phyloP scores from a whole-genome alignment of 768 basidiomycete genomes.

The Collybia sp. region DNA sequence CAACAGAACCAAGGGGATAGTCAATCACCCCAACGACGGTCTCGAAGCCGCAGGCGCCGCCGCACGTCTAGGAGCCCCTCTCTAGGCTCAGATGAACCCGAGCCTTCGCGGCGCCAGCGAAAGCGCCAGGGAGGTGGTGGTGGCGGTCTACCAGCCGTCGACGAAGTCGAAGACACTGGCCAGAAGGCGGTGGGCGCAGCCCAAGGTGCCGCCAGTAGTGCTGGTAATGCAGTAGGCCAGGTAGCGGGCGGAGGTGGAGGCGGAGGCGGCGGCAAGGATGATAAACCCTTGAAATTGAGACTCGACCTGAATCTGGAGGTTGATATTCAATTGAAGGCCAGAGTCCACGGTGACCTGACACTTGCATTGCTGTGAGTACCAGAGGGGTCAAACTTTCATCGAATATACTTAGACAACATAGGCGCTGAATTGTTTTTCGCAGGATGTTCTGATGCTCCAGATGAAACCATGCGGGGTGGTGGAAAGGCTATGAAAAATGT shows the following conservation, averaged over 20 bases:
- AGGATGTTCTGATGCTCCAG: background rate
- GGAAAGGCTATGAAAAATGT: background rate
- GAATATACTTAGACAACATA: background rate
- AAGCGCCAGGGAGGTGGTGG: background rate
- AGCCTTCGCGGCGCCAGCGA: background rate
- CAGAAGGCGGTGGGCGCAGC: background rate
- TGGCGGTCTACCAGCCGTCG: background rate
- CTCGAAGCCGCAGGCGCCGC: constrained; percentile 9
- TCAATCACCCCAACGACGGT: constrained; percentile 1
- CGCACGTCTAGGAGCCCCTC: constrained; percentile 10
- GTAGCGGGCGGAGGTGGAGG: constrained; percentile 1
- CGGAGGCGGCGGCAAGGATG: background rate
- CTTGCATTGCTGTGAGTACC: constrained; percentile 13
- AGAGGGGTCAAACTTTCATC: background rate
- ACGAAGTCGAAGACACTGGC: background rate
- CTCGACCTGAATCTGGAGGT: constrained; percentile 15
- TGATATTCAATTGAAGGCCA: constrained; percentile 11
- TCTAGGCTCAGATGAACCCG: background rate
- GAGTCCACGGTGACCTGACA: constrained; percentile 14
- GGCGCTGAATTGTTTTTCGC: background rate
- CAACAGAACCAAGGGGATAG: background rate
- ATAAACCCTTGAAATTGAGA: constrained; percentile 11
- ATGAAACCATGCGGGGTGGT: background rate
- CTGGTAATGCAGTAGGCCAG: background rate
- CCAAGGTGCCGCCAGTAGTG: background rate